Conservation (phyloP, 306 rosid genomes). For the Erythrophleum fordii region DNA sequence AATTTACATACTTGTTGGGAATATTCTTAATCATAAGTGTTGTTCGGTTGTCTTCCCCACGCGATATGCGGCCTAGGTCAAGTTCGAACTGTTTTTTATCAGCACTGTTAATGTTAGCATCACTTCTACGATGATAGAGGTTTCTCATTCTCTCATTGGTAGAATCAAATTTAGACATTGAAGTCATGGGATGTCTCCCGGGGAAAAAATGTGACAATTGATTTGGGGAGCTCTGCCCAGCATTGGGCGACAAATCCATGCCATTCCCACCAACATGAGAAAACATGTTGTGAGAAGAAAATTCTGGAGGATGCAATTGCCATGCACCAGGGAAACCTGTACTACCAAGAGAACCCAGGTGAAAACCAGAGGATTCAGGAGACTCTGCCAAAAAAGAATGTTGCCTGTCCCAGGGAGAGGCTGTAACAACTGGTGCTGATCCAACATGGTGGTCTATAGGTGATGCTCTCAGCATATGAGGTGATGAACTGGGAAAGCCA, state of each 20-base stretch:
- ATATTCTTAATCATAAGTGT: constrained; percentile 89
- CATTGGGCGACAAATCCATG: constrained; percentile 58
- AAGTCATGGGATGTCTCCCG: constrained; percentile 65
- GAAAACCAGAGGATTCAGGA: constrained; percentile 70
- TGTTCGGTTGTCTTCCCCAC: constrained; percentile 76
- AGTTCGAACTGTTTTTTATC: constrained; percentile 84
- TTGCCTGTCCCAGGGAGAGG: constrained; percentile 76
- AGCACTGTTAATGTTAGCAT: constrained; percentile 60
- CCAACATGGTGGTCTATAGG: constrained; percentile 73
- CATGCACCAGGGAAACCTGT: constrained; percentile 67
- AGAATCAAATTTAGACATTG: constrained; percentile 72
- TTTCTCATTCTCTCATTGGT: constrained; percentile 73
- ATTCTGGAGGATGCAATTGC: constrained; percentile 65
- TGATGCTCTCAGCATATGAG: constrained; percentile 64
- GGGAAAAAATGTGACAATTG: constrained; percentile 67
- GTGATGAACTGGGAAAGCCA: constrained; percentile 62
- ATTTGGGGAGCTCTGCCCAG: constrained; percentile 65
- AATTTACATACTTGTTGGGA: constrained; percentile 76
- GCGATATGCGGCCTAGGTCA: constrained; percentile 67
- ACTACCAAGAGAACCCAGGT: constrained; percentile 73
- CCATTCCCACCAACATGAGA: constrained; percentile 70
- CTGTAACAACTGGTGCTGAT: constrained; percentile 79
- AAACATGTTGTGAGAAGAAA: constrained; percentile 60
- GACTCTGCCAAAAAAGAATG: constrained; percentile 69
- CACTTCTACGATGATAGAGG: constrained; percentile 74